Percentiles rank a stretch among this genome's conserved stretches.
Conservation (phyloP, 208 protist genomes). For the Trypanosoma mega region DNA sequence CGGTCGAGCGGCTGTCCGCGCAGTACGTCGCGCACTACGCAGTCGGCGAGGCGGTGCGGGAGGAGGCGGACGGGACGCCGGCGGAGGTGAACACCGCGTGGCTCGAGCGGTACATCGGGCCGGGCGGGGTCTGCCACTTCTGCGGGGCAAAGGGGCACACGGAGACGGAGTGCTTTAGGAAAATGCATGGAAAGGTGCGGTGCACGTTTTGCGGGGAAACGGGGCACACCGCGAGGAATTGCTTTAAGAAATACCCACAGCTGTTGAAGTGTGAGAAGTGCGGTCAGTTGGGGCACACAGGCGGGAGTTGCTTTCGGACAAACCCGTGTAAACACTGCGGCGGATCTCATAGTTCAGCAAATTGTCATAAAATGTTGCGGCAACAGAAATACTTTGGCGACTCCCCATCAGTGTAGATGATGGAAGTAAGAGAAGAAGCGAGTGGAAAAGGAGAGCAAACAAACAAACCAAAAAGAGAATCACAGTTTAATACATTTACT, state of each 20-base stretch:
- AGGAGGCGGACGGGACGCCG: conserved; percentile 69
- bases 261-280: conserved; percentile 85
- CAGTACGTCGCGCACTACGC: conserved; percentile 83
- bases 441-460: background rate
- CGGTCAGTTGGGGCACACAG: conserved; percentile 82
- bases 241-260: conserved; percentile 60
- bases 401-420: background rate
- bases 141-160: conserved; percentile 80
- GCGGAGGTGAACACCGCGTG: conserved; percentile 67
- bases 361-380: conserved; percentile 61
- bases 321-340: conserved; percentile 90
- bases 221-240: conserved; percentile 52
- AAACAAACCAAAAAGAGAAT: conserved; percentile 3
- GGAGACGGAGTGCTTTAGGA: conserved; percentile 86
- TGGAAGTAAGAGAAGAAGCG: background rate
- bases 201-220: conserved; percentile 43
- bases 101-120: conserved; percentile 82
- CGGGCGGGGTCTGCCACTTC: conserved; percentile 71
- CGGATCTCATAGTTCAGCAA: conserved; percentile 78
- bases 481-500: background rate
- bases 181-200: conserved; percentile 38
- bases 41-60: conserved; percentile 43
- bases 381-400: conserved; percentile 34
- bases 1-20: conserved; percentile 65
- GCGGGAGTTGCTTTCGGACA: conserved; percentile 65